Evolutionary conservation across 116 monocot species (phyloP).

Genomic region (Iris pallida): DNA sequence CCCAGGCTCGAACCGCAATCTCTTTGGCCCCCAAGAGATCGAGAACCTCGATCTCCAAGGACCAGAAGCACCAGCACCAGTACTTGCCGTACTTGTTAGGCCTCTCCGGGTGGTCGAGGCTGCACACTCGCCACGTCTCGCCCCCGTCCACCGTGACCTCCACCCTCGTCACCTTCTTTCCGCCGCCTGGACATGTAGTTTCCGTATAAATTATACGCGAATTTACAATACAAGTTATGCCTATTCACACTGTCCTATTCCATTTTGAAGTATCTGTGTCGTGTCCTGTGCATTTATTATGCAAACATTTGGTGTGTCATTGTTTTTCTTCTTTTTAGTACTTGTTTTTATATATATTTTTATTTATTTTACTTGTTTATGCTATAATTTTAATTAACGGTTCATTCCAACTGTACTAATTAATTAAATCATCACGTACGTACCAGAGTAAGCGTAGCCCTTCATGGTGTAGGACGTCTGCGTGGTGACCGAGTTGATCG

Average conservation of each 20-base stretch:
- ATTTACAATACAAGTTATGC: too few species aligned
- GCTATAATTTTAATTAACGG: too few species aligned
- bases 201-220: too few species aligned
- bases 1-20: conserved; percentile 77
- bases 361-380: too few species aligned
- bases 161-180: conserved; percentile 77
- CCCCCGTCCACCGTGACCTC: conserved; percentile 82
- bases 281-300: too few species aligned
- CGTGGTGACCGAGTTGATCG: conserved; percentile 46
- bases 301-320: too few species aligned
- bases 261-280: too few species aligned
- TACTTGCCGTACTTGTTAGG: conserved; percentile 84
- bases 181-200: conserved; percentile 43
- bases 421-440: too few species aligned
- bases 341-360: too few species aligned
- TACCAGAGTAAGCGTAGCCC: conserved; percentile 92
- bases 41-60: conserved; percentile 41
- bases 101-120: conserved; percentile 58
- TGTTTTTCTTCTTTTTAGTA: too few species aligned
- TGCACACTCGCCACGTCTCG: conserved; percentile 60
- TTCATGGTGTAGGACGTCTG: conserved; percentile 49
- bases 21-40: conserved; percentile 58
- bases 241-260: too few species aligned
- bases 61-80: conserved; percentile 99
- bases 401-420: too few species aligned